Evolutionary conservation across 208 protist species (phyloP), one percentile per base, ranked within the genome.

Genomic region (Trypanosoma rangeli): DNA sequence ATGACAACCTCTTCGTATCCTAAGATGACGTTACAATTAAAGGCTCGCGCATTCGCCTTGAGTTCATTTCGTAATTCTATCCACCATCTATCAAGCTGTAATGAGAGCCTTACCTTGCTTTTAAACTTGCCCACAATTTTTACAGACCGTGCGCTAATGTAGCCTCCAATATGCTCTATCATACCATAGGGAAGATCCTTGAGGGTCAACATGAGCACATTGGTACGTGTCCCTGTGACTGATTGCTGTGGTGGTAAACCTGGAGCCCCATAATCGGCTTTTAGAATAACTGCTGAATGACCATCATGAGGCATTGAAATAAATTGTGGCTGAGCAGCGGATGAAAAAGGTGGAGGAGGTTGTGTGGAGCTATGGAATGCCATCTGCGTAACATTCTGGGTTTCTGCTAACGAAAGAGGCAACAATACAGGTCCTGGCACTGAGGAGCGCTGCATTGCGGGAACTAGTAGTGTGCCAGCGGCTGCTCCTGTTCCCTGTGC

Each of bases 31-130:
- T 95, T 94, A 75, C 94, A 97, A 76, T 94, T 79, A 57, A 97
- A 91, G 20, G 85, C 84, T 39, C 87, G 83, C 22, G 92, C 90
- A 74, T 97, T 96, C 26, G 87, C 83, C 31, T 84, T 85, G 16
- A 97, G 84, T 77, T 97, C 92, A 68, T 97, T 84, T 31, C 94
- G 84, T 71, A 97, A 71, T 76, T 97, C 92, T 84, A 93, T 93
- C 92, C 94, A 97, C 92, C 94, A 97, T 64, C 83, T 82, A 62
- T 97, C 94, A 33, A 89, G 85, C 68, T 97, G 89, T 68, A 95
- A 90, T 35, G 85, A 87, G 39, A 97, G 90, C 49, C 90, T 79
- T 68, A 87, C 83, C 54, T 87, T 86, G 22, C 83, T 94, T 82
- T 95, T 94, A 46, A 89, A 71, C 48, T 90, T 83, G 26, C 88